Evolutionary conservation across 306 rosid species (phyloP), one percentile per base, ranked within the genome.

Genomic region (Malus sieversii): DNA sequence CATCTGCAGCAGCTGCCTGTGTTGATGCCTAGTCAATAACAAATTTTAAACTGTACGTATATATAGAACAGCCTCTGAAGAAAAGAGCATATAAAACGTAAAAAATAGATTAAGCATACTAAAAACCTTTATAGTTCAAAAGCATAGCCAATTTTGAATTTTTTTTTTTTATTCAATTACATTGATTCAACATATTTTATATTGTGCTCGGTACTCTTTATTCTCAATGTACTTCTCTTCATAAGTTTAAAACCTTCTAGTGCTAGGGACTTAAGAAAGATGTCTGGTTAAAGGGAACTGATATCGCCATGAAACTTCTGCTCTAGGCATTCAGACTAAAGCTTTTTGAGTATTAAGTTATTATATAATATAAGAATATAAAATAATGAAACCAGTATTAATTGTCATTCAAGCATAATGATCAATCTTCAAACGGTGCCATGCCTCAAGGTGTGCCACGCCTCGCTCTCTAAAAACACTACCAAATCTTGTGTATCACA

Each of bases 1-100:
- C 69, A 68, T 85, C 86, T 71, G 75, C 78, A 79, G 89, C 79
- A 74, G 82, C 77, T 64, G 73, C 84, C 72, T 69, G 84, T 62
- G 60, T 81, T 57, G 81, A 59, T 74, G 78, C 87, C 90, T 84
- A 87, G 25, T 72, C 79, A 84, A 78, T 60, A 75, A 82, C 70
- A 83, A 72, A 80, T 60, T 27, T 75, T 74, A 83, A 83, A 70
- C 40, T 46, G 76, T 86, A 75, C 85, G 74, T 73, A 84, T 40
- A 66, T 74, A 76, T 72, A 62, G 52, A 33, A 27, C 7, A 61
- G 18, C 30, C 15, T 11, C 35, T 62, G 15, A 72, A 32, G 60
- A 71, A 45, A 5, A 53, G 51, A 38, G 70, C 48, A 20, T 19
- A 66, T 10, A 35, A 10, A 33, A 66, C 2, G 18, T 22, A 58